Percentiles rank a stretch among this genome's conserved stretches.
These are phyloP conservation scores for Colletotrichum orchidophilum DNA, from an alignment of 2,329 filamentous ascomycete genomes.

Conservation along the genomic window DNA sequence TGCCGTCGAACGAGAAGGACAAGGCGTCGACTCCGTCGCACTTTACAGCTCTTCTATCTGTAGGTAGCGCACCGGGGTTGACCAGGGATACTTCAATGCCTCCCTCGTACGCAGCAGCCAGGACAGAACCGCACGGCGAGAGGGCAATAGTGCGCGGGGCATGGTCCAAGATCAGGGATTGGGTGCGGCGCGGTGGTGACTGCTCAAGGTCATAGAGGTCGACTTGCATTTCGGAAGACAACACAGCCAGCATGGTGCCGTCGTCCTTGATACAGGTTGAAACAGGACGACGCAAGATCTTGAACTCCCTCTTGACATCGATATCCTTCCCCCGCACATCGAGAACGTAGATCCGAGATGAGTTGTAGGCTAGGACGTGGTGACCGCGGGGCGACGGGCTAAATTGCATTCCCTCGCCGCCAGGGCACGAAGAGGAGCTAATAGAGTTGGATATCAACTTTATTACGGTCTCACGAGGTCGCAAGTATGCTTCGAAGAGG, in stretches of 20 bases:
- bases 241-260: conserved; percentile 78
- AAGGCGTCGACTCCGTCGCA: conserved; percentile 80
- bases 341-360: conserved; percentile 83
- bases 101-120: conserved; percentile 86
- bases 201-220: conserved; percentile 81
- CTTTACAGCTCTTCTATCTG: conserved; percentile 79
- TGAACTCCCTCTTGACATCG: conserved; percentile 78
- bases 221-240: conserved; percentile 84
- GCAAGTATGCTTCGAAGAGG: conserved; percentile 79
- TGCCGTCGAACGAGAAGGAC: conserved; percentile 80
- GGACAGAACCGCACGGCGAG: conserved; percentile 81
- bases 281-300: conserved; percentile 78
- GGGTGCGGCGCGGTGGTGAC: conserved; percentile 73
- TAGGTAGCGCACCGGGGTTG: conserved; percentile 68
- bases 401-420: conserved; percentile 88
- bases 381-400: conserved; percentile 79
- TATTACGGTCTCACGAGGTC: conserved; percentile 75
- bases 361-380: conserved; percentile 83
- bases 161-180: conserved; percentile 81
- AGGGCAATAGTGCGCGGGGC: conserved; percentile 81
- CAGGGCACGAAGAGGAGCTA: conserved; percentile 83
- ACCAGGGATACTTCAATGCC: conserved; percentile 90
- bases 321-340: conserved; percentile 70
- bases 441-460: conserved; percentile 86
- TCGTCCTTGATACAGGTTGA: conserved; percentile 84